A percentile compares a stretch with the other conserved stretches of the same genome.
These are phyloP conservation scores for Akanthomyces uredinophilus DNA, from an alignment of 2,329 filamentous ascomycete genomes.

Conservation along the genomic window DNA sequence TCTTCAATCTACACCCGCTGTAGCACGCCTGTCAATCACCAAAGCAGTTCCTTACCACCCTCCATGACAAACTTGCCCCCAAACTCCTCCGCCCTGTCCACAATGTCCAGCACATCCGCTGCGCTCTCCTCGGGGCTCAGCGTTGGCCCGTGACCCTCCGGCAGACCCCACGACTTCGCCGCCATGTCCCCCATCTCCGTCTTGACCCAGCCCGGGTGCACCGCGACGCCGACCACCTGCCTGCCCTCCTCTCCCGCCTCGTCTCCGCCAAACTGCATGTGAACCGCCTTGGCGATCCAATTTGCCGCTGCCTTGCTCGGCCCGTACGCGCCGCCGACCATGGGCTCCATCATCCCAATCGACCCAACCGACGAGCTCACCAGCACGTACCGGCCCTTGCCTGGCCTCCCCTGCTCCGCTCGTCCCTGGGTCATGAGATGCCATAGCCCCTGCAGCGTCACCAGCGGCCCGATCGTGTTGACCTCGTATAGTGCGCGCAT, in stretches of 20 bases:
- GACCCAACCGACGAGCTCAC: slow-evolving; percentile 33
- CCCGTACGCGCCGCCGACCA: slow-evolving; percentile 30
- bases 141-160: slow-evolving; percentile 20
- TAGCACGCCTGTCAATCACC: slow-evolving; percentile 14
- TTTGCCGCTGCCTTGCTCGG: slow-evolving; percentile 32
- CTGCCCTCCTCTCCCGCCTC: neutral
- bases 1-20: neutral
- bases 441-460: slow-evolving; percentile 31
- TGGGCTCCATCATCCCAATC: slow-evolving; percentile 27
- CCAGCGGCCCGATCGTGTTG: slow-evolving; percentile 38
- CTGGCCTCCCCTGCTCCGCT: neutral
- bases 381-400: slow-evolving; percentile 30
- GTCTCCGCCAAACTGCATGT: slow-evolving; percentile 23
- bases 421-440: slow-evolving; percentile 27
- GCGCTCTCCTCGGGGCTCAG: slow-evolving; percentile 29
- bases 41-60: slow-evolving; percentile 26
- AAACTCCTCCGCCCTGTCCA: slow-evolving; percentile 30
- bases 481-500: slow-evolving; percentile 36
- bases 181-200: slow-evolving; percentile 27
- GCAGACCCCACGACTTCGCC: slow-evolving; percentile 28
- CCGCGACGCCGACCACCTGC: slow-evolving; percentile 24
- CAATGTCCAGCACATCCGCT: slow-evolving; percentile 27
- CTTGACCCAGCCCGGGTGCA: slow-evolving; percentile 36
- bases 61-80: slow-evolving; percentile 31
- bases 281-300: slow-evolving; percentile 28